Evolutionary conservation across 108 stramenopile species (phyloP), one percentile per base, ranked within the genome.

Genomic region (Pseudonitzschia delicatissima): DNA sequence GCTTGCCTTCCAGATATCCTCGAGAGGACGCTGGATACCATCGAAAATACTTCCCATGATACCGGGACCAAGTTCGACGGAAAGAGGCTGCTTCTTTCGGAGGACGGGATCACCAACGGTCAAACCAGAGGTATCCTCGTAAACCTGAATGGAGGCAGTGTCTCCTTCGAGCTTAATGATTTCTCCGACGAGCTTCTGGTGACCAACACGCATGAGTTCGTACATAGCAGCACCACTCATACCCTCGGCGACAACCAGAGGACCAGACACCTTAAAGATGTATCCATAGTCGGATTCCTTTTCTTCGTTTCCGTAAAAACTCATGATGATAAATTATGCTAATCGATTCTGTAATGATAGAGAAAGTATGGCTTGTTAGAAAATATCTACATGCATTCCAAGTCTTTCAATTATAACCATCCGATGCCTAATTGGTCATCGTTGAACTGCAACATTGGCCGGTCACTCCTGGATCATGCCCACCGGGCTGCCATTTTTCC

Each of bases 31-130:
- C 83, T 99, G 99, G 69, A 99, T 99, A 53, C 99, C 99, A 81
- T 99, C 99, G 79, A 99, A 99, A 81, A 99, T 99, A 47, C 96
- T 96, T 48, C 90, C 97, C 97, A 99, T 99, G 88, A 99, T 98
- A 59, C 99, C 99, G 23, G 99, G 99, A 33, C 99, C 99, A 23
- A 99, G 87, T 72, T 97, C 97, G 27, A 99, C 97, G 32, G 91
- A 93, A 23, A 99, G 79, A 34, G 99, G 98, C 69, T 95, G 92
- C 72, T 94, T 91, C 83, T 93, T 98, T 37, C 99, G 81, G 26
- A 95, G 81, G 9, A 94, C 92, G 39, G 97, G 97, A 69, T 99
- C 98, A 34, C 98, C 99, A 40, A 99, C 97, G 29, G 96, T 97
- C 35, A 99, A 77, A 36, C 99, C 99, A 18, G 93, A 92, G 29